Percentiles rank a stretch among this genome's conserved stretches.
Conservation (phyloP, 192 early-diverging fungal genomes). For the Backusella morwellensis region DNA sequence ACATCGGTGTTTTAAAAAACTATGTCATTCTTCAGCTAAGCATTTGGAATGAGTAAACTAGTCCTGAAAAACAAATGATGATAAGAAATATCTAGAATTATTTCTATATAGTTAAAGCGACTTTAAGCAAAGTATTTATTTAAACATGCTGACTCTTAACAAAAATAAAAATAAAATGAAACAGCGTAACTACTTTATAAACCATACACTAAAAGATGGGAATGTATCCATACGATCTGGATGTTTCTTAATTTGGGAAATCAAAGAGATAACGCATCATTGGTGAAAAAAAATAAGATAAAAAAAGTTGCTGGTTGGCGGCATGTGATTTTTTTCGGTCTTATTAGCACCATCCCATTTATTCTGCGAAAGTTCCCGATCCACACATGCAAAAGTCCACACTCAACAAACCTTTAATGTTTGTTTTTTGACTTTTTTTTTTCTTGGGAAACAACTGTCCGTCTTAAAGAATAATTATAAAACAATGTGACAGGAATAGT, state of each 20-base stretch:
- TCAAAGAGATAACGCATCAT: background rate
- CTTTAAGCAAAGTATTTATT: background rate
- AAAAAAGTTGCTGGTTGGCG: background rate
- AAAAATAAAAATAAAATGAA: background rate
- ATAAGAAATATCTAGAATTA: background rate
- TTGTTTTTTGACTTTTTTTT: background rate
- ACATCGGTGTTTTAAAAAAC: background rate
- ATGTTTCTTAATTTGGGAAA: background rate
- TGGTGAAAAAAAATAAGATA: background rate
- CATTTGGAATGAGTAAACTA: background rate
- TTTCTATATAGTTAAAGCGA: background rate
- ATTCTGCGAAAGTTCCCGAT: constrained; percentile 2
- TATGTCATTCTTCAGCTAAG: background rate
- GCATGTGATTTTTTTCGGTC: background rate
- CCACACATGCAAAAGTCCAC: background rate
- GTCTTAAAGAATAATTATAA: background rate
- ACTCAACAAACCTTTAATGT: background rate
- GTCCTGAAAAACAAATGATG: background rate
- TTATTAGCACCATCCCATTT: background rate
- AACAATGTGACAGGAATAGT: background rate
- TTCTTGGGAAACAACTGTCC: background rate
- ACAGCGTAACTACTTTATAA: background rate
- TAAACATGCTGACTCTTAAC: background rate
- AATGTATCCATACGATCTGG: background rate
- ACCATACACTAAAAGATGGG: background rate